A percentile compares a stretch with the other conserved stretches of the same genome.
Conservation (phyloP, 2,329 filamentous ascomycete genomes). For the Ceratocystis alfenasii region DNA sequence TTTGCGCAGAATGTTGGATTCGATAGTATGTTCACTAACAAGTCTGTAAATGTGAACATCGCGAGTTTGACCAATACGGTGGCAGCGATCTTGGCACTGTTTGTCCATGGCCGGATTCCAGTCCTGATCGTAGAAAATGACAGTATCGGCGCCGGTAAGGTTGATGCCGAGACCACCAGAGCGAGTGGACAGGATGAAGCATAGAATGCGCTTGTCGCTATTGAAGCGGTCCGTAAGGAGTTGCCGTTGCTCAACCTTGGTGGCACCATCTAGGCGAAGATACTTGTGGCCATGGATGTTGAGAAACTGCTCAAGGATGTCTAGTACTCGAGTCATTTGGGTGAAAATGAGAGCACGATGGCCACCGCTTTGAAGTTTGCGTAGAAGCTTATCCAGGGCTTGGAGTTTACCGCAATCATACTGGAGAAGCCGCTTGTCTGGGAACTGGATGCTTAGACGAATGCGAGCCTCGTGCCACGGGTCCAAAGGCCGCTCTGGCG, state of each 20-base stretch:
- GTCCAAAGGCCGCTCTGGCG: conserved; percentile 49
- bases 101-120: conserved; percentile 99
- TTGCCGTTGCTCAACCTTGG: conserved; percentile 89
- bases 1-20: conserved; percentile 94
- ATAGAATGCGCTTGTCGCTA: conserved; percentile 78
- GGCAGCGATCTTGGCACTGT: conserved; percentile 93
- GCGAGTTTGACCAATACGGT: conserved; percentile 92
- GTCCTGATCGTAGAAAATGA: conserved; percentile 98
- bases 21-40: conserved; percentile 86
- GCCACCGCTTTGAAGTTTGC: conserved; percentile 74
- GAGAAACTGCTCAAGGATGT: conserved; percentile 93
- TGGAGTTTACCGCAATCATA: conserved; percentile 98
- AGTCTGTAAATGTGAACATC: conserved; percentile 97
- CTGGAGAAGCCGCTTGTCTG: conserved; percentile 88
- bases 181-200: conserved; percentile 88
- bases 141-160: conserved; percentile 87
- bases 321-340: conserved; percentile 97
- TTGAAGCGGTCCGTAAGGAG: conserved; percentile 96
- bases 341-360: conserved; percentile 97
- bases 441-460: conserved; percentile 88
- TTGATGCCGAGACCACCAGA: conserved; percentile 95
- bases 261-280: conserved; percentile 87
- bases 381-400: conserved; percentile 71
- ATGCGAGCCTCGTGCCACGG: conserved; percentile 91
- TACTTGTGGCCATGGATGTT: conserved; percentile 98